Evolutionary conservation across 139 green algal genomes (phyloP).

Genomic region (Marvania coccoides): DNA sequence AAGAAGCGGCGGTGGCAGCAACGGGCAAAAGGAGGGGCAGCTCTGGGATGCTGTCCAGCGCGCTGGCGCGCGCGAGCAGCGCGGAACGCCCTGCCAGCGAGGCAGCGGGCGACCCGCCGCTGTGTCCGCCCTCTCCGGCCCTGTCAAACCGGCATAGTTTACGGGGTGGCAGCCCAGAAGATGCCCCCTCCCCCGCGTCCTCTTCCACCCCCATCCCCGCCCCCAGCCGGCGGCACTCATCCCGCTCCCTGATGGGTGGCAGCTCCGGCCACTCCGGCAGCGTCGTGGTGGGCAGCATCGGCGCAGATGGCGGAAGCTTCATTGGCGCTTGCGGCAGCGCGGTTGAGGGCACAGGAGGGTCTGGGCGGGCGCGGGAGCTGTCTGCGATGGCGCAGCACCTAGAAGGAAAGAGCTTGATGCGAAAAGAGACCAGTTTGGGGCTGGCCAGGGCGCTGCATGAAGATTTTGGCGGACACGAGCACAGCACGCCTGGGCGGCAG

Average conservation of each 20-base stretch:
- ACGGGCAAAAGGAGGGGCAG: background rate
- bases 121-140: no score
- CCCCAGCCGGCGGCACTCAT: background rate
- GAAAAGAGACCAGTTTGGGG: constrained; percentile 15
- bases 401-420: constrained; percentile 2
- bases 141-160: no score
- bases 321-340: background rate
- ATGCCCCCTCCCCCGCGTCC: no score
- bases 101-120: no score
- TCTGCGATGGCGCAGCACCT: background rate
- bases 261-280: background rate
- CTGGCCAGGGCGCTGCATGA: constrained; percentile 17
- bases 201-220: background rate
- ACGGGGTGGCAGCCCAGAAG: no score
- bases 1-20: background rate
- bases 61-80: background rate
- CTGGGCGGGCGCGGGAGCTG: background rate
- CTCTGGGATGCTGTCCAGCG: background rate
- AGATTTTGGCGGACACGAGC: constrained; percentile 8
- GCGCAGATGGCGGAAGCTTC: background rate
- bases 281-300: background rate
- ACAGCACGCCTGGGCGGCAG: background rate
- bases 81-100: background rate
- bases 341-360: background rate
- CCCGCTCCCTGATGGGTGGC: background rate